Base-by-base conservation (phyloP, 176 grass and related monocot genomes). In the Eleusine coracana region DNA sequence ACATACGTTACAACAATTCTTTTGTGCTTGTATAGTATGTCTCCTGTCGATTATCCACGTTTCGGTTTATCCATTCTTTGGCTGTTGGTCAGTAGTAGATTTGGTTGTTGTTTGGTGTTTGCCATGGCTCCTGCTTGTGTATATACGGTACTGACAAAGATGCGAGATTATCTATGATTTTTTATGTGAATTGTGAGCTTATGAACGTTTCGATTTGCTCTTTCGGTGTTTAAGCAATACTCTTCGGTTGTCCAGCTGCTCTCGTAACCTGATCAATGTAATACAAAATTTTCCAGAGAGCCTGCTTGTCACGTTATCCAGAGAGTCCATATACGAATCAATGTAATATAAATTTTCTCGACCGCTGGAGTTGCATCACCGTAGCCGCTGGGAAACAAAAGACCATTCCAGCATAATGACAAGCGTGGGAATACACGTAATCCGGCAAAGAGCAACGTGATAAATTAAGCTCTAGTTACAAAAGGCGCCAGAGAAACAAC, bases 11-110 rank as follows among this genome's bases (percentile, higher is more conserved):
- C 75, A 55, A 58, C 68, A 39, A 83, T 89, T 92, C 69, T 80
- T 89, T 91, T 71, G 69, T 66, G 83, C 84, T 77, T 96, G 91
- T 93, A 91, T 87, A 87, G 85, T 81, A 72, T 29, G 6, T 85
- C 58, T 80, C 58, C 49, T 46, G 37, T 27, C 29, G 55, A 58
- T 58, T 25, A 61, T 8, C 2, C n/a, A 40, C 36, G 38, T 77
- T 58, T 80, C 56, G 18, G 68, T 59, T 56, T 34, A 56, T 77
- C 61, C 39, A 75, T 85, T 88, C 78, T 83, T 91, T 90, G 61
- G 46, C 3, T 36, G 31, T 84, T 46, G 56, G 68, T 81, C 74
- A 42, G 52, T 84, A 78, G 87, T 37, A 74, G 83, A 48, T 60
- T 77, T 55, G 75, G 90, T 77, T 61, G 71, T 92, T 36, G 14